Evolutionary conservation across 139 green algal species (phyloP), one percentile per base, ranked within the genome.

Genomic region (Astrephomene gubernaculifera): DNA sequence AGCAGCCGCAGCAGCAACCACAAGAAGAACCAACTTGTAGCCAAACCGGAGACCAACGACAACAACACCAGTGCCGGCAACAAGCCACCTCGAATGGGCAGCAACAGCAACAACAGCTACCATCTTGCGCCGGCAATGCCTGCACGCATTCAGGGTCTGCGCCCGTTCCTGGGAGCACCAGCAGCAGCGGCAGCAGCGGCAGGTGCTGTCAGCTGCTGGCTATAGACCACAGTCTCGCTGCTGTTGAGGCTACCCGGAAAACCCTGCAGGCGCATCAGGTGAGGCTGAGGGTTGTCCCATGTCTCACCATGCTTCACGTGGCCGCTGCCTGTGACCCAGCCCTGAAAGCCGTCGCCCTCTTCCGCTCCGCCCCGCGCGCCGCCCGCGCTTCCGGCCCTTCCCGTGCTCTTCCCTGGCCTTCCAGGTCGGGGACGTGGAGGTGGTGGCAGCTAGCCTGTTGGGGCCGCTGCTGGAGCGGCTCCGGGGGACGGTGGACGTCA

Each of bases 141-240:
- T n/a, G n/a, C n/a, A n/a, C n/a, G n/a, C n/a, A n/a, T n/a, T n/a
- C n/a, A n/a, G n/a, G n/a, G n/a, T n/a, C n/a, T n/a, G n/a, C n/a
- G n/a, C n/a, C n/a, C n/a, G n/a, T n/a, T n/a, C n/a, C n/a, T n/a
- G n/a, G n/a, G n/a, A n/a, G n/a, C n/a, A n/a, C n/a, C n/a, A n/a
- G n/a, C n/a, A n/a, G 33, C 4, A 17, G 33, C 36, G 31, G 12
- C 33, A 21, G 2, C 65, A 33, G 36, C 29, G 81, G 54, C 38
- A 35, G 52, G 1, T 38, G n/a, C 36, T 35, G 21, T 44, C 79
- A 81, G n/a, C 45, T 94, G 33, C 36, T 93, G 24, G 90, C 87
- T 4, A 91, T 88, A 14, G 95, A 98, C 86, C 86, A 97, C 65
- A 97, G 89, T 86, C 31, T 57, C 1, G 36, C 72, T 39, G 95